These are phyloP conservation scores for Phaeodactylum tricornutum DNA, from an alignment of 108 stramenopile species.

Conservation along the genomic window DNA sequence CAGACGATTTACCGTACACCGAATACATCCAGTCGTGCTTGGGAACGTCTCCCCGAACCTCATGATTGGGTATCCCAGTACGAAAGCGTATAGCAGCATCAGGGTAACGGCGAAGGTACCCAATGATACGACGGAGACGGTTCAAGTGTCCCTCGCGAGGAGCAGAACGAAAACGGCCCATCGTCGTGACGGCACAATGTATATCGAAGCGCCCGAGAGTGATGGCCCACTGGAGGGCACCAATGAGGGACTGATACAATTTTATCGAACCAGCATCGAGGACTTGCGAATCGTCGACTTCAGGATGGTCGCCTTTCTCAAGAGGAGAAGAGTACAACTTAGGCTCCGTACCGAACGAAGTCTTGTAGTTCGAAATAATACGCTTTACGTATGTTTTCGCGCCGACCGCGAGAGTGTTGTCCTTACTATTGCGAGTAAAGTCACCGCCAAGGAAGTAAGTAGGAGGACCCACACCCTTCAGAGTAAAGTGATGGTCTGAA, in stretches of 20 bases:
- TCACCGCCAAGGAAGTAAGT: conserved; percentile 23
- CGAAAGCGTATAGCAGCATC: conserved; percentile 5
- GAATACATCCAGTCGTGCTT: conserved; percentile 5
- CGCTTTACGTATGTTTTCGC: no score
- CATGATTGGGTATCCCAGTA: not conserved
- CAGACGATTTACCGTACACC: conserved; percentile 3
- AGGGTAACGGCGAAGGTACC: conserved; percentile 12
- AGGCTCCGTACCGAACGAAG: no score
- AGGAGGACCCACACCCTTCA: conserved; percentile 20
- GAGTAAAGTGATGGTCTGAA: conserved; percentile 7
- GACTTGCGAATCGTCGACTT: conserved; percentile 8
- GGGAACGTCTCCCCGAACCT: not conserved
- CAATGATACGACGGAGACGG: conserved; percentile 16
- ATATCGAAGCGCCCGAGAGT: conserved; percentile 17
- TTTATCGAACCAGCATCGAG: conserved; percentile 3
- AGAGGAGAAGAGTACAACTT: no score
- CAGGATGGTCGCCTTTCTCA: conserved; percentile 19
- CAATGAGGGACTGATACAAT: conserved; percentile 20
- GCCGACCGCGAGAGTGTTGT: no score
- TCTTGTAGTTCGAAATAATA: no score
- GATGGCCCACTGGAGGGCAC: conserved; percentile 14
- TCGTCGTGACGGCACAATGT: conserved; percentile 1
- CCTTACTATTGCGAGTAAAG: conserved; percentile 15
- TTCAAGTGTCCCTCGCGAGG: conserved; percentile 21
- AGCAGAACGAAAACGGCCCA: conserved; percentile 5